phyloP scores from a whole-genome alignment of 2,329 filamentous ascomycete species.

The Pseudogymnoascus sp. region DNA sequence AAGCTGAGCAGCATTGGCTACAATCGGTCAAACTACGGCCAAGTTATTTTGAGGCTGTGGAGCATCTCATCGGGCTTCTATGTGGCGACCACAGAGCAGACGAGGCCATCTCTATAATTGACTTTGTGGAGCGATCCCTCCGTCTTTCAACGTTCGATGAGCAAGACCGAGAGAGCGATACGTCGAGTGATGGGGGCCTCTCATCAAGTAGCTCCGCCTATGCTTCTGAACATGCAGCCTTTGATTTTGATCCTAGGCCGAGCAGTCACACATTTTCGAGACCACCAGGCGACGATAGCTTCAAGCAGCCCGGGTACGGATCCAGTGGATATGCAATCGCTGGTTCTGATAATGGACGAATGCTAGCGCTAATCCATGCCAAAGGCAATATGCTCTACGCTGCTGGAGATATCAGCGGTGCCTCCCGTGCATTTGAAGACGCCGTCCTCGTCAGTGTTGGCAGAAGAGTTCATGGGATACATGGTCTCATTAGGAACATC shows the following conservation, averaged over 20 bases:
- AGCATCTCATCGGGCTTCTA: slow-evolving; percentile 82
- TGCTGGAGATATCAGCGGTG: slow-evolving; percentile 69
- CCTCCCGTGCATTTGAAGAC: slow-evolving; percentile 87
- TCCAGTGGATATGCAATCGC: slow-evolving; percentile 80
- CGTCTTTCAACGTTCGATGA: slow-evolving; percentile 39
- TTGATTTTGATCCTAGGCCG: slow-evolving; percentile 22
- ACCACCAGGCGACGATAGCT: slow-evolving; percentile 17
- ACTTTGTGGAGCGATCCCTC: slow-evolving; percentile 70
- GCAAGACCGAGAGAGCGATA: slow-evolving; percentile 50
- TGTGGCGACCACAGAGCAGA: slow-evolving; percentile 72
- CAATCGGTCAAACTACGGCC: slow-evolving; percentile 76
- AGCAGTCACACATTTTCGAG: slow-evolving; percentile 15
- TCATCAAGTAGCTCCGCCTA: slow-evolving; percentile 22
- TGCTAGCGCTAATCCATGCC: slow-evolving; percentile 88
- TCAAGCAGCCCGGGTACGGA: slow-evolving; percentile 44
- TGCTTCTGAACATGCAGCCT: slow-evolving; percentile 21
- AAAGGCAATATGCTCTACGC: slow-evolving; percentile 99
- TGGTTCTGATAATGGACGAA: slow-evolving; percentile 80
- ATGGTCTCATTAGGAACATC: slow-evolving; percentile 70
- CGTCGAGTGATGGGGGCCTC: slow-evolving; percentile 42
- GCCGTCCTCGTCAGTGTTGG: slow-evolving; percentile 84
- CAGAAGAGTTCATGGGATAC: slow-evolving; percentile 59
- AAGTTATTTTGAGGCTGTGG: slow-evolving; percentile 87
- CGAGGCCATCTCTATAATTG: slow-evolving; percentile 82
- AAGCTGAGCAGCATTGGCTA: slow-evolving; percentile 81